Evolutionary conservation across 805 yeast genomes (phyloP), one percentile per base, ranked within the genome.

Genomic region (Yarrowia sp.): DNA sequence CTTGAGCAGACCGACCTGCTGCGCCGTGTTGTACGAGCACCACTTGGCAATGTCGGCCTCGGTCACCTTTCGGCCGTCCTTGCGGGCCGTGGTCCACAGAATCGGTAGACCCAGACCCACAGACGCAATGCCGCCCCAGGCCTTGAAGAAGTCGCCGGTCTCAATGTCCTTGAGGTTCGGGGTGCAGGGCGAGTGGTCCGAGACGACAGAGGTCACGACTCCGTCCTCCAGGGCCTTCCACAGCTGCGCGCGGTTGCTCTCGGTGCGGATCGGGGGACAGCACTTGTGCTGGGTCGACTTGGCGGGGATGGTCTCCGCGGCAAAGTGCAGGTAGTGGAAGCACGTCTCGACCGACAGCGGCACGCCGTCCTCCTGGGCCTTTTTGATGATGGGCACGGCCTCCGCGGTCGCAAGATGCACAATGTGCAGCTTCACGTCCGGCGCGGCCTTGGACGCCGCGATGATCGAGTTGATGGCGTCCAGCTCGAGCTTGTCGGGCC

Each of bases 91-190:
- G 0, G 97, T 89, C 80, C 83, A 87, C 58, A 92, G 73, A 38
- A 91, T 80, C 0, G 96, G 88, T 49, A 92, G 78, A 0, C 97
- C 97, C 39, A 93, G 82, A 0, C 98, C 98, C 31, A 92, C 96
- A 1, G 96, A 88, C 1, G 96, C 81, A 39, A 92, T 90, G 9
- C 98, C 98, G 33, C 97, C 98, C 98, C 98, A 92, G 2, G 97
- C 96, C 33, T 85, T 81, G 68, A 92, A 84, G 72, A 92, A 92
- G 71, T 92, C 96, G 39, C 97, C 97, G 64, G 83, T 79, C 10
- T 84, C 86, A 59, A 90, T 77, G 21, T 89, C 88, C 73, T 92
- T 92, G 69, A 92, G 78, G 64, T 90, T 90, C 0, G 97, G 96
- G 0, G 97, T 90, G 74, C 98, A 92, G 2, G 97, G 98, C 4